These are phyloP conservation scores for Phytopythium delawarense DNA, from an alignment of 352 stramenopile species.

Conservation along the genomic window DNA sequence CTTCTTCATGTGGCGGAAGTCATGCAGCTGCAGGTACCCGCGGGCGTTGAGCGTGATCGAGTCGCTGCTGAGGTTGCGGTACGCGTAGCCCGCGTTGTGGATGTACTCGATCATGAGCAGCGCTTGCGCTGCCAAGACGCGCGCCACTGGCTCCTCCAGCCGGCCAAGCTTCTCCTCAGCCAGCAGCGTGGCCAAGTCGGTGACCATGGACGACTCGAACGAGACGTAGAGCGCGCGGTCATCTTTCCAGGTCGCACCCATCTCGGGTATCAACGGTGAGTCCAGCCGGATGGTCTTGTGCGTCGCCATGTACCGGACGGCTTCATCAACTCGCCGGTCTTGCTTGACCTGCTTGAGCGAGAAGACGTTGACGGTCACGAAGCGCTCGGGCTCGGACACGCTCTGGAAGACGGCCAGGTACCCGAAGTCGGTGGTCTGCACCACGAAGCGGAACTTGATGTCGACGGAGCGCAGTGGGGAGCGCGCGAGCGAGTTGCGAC, in stretches of 20 bases:
- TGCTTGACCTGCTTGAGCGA: constrained; percentile 63
- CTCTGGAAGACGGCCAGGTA: constrained; percentile 71
- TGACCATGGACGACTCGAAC: constrained; percentile 70
- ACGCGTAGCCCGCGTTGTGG: constrained; percentile 73
- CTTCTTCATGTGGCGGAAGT: constrained; percentile 86
- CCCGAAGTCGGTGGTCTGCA: constrained; percentile 75
- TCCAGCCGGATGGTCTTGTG: constrained; percentile 69
- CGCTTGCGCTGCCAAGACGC: constrained; percentile 62
- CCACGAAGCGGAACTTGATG: constrained; percentile 63
- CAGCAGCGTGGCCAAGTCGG: constrained; percentile 55
- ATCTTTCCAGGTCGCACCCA: constrained; percentile 77
- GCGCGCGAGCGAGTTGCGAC: constrained; percentile 45
- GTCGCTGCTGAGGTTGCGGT: constrained; percentile 83
- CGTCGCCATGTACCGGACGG: constrained; percentile 58
- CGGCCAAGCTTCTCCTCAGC: constrained; percentile 47
- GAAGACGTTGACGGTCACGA: constrained; percentile 79
- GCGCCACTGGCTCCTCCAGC: constrained; percentile 53
- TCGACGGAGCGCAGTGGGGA: constrained; percentile 49
- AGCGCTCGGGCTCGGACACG: constrained; percentile 51
- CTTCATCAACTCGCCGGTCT: constrained; percentile 66
- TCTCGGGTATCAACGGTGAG: constrained; percentile 64
- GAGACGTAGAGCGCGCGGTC: constrained; percentile 76
- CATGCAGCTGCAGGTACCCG: constrained; percentile 80
- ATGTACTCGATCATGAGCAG: constrained; percentile 85
- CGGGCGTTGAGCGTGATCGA: constrained; percentile 79